Base-by-base conservation (phyloP, 495 filamentous ascomycete species). In the Penicillium argentinense region DNA sequence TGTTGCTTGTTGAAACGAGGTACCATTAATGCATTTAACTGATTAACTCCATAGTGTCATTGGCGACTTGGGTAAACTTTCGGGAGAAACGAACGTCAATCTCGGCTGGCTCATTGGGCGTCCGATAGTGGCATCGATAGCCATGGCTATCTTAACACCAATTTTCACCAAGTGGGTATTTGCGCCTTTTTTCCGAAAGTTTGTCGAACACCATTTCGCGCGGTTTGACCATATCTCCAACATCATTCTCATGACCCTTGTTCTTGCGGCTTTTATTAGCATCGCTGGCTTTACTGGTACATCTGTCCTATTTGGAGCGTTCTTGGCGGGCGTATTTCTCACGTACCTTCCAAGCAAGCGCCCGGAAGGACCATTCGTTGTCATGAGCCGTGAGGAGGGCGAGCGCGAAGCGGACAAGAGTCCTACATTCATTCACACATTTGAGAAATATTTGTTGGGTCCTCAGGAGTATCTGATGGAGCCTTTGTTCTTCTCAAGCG, bases 401-500 rank as follows among this genome's bases (percentile, higher is more conserved):
- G 65, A 68, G 34, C 39, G 80, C 62, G 74, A 74, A 46, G 68
- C 53, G 9, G 48, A 63, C 16, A 68, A 64, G 38, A 64, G 60
- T 25, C 65, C 65, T 2, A 68, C 58, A 0, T 68, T 68, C 19
- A 43, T 63, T 11, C 63, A 68, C 40, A 68, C 65, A 0, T 68
- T 68, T 42, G 63, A 68, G 50, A 37, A 38, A 7, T 68, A 68
- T 30, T 42, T 68, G 1, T 11, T 64, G 5, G 60, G 44, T 3
- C 54, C 72, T 0, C 71, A 82, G 13, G 37, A 70, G 14, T 74
- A 69, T 33, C 62, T 89, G 3, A 74, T 91, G 17, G 78, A 82
- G 39, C 85, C 87, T 1, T 74, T 88, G 42, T 91, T 91, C 68
- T 92, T 91, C 52, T 77, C 75, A 25, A 69, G 73, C 54, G 82